Percentiles rank a stretch among this genome's conserved stretches.
Conservation (phyloP, 2,329 filamentous ascomycete genomes). For the Purpureocillium lavendulum region DNA sequence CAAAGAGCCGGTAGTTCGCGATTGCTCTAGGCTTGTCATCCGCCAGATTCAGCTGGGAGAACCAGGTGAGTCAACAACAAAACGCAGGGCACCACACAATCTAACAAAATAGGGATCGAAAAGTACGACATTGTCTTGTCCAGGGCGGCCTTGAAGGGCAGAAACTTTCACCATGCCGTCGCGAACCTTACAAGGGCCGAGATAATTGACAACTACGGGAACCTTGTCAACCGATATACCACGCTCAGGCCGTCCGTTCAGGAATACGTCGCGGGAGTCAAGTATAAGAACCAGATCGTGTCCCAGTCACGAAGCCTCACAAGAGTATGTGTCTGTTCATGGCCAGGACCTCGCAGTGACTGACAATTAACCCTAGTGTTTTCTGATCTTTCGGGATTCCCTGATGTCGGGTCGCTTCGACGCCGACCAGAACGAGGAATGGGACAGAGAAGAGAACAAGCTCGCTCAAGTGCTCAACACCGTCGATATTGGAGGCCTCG, state of each 20-base stretch:
- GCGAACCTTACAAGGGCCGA: slow-evolving; percentile 5
- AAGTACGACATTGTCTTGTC: slow-evolving; percentile 10
- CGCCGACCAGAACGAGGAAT: background rate
- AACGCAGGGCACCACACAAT: too few species aligned
- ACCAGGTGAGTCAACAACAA: too few species aligned
- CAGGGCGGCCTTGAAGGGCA: slow-evolving; percentile 3
- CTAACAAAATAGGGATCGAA: background rate
- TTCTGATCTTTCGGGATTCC: slow-evolving; percentile 8
- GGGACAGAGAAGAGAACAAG: background rate
- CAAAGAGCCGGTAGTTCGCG: too few species aligned
- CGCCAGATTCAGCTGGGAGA: too few species aligned
- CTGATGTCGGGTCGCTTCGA: background rate
- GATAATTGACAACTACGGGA: slow-evolving; percentile 1
- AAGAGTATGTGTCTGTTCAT: background rate
- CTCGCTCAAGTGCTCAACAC: slow-evolving; percentile 3
- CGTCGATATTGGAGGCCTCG: slow-evolving; percentile 10
- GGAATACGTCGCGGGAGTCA: too few species aligned
- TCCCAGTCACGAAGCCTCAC: slow-evolving; percentile 6
- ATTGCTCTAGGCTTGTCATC: too few species aligned
- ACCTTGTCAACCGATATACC: background rate
- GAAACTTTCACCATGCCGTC: slow-evolving; percentile 11
- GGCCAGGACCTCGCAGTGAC: background rate
- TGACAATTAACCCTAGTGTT: background rate
- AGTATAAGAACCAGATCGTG: too few species aligned
- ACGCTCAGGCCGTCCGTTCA: background rate